Base-by-base conservation (phyloP, 345 rosid species). In the Eucalyptus albens region DNA sequence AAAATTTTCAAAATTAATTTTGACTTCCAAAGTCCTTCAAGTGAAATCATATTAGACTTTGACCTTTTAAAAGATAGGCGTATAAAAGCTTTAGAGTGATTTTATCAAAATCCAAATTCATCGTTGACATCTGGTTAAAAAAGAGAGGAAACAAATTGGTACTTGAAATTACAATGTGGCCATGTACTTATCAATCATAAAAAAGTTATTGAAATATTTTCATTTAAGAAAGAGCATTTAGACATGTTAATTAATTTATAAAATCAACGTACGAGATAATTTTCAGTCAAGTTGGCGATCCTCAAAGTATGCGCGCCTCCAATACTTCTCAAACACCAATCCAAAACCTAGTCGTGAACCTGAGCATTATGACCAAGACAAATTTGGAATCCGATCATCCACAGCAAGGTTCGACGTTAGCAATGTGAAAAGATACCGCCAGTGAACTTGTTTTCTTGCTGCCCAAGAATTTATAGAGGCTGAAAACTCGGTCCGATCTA, bases 41-140 rank as follows among this genome's bases (percentile, higher is more conserved):
- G 72, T 15, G 11, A 65, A 65, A 65, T 8, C 37, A 65, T n/a
- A 31, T 65, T 7, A 31, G 19, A 31, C 42, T 67, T 67, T 31
- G 9, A 67, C 80, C 22, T 51, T 31, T n/a, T 4, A 31, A 67
- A 31, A 67, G 37, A 67, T 15, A 8, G 33, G 19, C 2, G 3
- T 15, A 16, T n/a, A 0, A 67, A 67, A 67, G 77, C 22, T 67
- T 67, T 0, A 3, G 6, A n/a, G 40, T 67, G 19, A 8, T n/a
- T n/a, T 67, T 67, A 31, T 0, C 21, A n/a, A n/a, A 31, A 67
- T 67, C 11, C 5, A n/a, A n/a, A 31, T 67, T 67, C 17, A 67
- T 1, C 2, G 3, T 29, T 0, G 19, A 65, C 0, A 7, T 15
- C 17, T 7, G 0, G 15, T 62, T 0, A 4, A 29, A 14, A 29